Evolutionary conservation across 1,284 basidiomycete species (phyloP).

Genomic region (Ustilago cynodontis): DNA sequence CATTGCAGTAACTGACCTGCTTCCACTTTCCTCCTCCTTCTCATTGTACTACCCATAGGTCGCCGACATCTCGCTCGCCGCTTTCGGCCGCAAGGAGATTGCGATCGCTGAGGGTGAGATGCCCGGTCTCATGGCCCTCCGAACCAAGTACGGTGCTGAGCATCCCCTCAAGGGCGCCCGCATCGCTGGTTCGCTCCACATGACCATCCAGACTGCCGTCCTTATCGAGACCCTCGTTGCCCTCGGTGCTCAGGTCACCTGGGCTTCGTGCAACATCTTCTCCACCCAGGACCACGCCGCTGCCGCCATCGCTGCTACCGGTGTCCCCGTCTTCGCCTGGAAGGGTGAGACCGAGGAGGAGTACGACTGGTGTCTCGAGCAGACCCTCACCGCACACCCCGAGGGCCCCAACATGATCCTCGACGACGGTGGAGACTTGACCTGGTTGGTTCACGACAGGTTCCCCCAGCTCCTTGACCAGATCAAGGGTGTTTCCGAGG

Average conservation of each 20-base stretch:
- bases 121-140: conserved; percentile 69
- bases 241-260: conserved; percentile 96
- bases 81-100: conserved; percentile 97
- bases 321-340: conserved; percentile 98
- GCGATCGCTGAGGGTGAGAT: conserved; percentile 84
- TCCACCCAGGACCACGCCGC: conserved; percentile 98
- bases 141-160: conserved; percentile 78
- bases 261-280: conserved; percentile 99
- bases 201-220: conserved; percentile 87
- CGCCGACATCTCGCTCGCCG: conserved; percentile 91
- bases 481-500: conserved; percentile 90
- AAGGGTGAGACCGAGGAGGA: conserved; percentile 99
- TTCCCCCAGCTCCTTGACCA: conserved; percentile 66
- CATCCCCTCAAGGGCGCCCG: conserved; percentile 95
- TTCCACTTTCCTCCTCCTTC: neutral
- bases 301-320: conserved; percentile 96
- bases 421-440: conserved; percentile 98
- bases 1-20: conserved; percentile 6
- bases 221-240: conserved; percentile 77
- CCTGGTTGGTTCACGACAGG: conserved; percentile 93
- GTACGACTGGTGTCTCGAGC: conserved; percentile 94
- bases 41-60: conserved; percentile 53
- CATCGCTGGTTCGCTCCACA: conserved; percentile 81
- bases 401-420: conserved; percentile 98
- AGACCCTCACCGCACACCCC: conserved; percentile 86